phyloP scores from a whole-genome alignment of 495 filamentous ascomycete species.

The Delitschia confertaspora region DNA sequence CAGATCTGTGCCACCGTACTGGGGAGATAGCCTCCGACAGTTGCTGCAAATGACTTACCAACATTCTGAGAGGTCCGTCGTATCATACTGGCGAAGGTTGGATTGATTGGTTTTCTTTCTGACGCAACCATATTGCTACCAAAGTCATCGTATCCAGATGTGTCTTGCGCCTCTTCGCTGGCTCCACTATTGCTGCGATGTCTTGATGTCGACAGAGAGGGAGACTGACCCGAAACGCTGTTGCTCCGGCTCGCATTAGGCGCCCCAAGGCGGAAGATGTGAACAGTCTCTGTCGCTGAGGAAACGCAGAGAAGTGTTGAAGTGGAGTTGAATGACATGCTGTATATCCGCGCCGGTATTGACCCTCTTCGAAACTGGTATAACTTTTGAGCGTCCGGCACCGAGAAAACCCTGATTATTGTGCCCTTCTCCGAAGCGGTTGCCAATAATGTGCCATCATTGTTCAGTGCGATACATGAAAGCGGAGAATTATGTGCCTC shows the following conservation, averaged over 20 bases:
- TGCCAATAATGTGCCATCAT: constrained; percentile 83
- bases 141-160: constrained; percentile 23
- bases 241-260: constrained; percentile 29
- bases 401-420: constrained; percentile 87
- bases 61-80: constrained; percentile 95
- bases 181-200: constrained; percentile 39
- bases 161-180: constrained; percentile 33
- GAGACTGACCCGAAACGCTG: constrained; percentile 29
- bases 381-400: constrained; percentile 81
- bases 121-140: constrained; percentile 12
- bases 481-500: constrained; percentile 92
- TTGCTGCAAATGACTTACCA: constrained; percentile 78
- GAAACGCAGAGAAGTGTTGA: constrained; percentile 91
- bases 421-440: constrained; percentile 97
- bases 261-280: constrained; percentile 74
- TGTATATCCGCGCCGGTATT: constrained; percentile 87
- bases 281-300: constrained; percentile 93
- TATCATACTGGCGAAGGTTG: constrained; percentile 75
- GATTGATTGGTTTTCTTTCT: constrained; percentile 30
- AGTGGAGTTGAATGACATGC: constrained; percentile 98
- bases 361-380: constrained; percentile 93
- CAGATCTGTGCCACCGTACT: constrained; percentile 92
- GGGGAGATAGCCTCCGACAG: constrained; percentile 83
- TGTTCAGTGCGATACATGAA: constrained; percentile 81
- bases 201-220: constrained; percentile 26